Percentiles rank a stretch among this genome's conserved stretches.
Conservation (phyloP, 2,329 filamentous ascomycete genomes). For the Monosporascus sp. region DNA sequence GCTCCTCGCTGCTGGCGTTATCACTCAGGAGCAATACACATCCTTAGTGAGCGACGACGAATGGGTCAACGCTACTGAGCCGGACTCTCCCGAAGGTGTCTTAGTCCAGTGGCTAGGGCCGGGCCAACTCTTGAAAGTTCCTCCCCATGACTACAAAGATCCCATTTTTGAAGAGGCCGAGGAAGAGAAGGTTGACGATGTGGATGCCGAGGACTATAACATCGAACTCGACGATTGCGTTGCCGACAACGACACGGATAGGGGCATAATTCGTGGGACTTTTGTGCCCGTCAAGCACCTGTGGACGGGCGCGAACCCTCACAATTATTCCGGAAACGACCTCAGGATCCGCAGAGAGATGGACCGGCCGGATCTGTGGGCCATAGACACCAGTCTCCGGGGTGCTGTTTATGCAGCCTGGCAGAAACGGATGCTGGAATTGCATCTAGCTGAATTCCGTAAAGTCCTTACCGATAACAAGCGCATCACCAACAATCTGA, state of each 20-base stretch:
- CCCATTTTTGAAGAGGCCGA: slow-evolving; percentile 23
- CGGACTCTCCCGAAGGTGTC: slow-evolving; percentile 19
- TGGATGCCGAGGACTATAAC: slow-evolving; percentile 49
- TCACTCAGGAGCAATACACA: slow-evolving; percentile 58
- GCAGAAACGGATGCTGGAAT: slow-evolving; percentile 47
- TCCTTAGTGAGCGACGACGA: slow-evolving; percentile 50
- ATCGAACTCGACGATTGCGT: slow-evolving; percentile 30
- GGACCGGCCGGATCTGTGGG: slow-evolving; percentile 52
- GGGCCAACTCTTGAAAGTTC: slow-evolving; percentile 36
- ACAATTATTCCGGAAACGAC: slow-evolving; percentile 15
- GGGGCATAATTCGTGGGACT: slow-evolving; percentile 39
- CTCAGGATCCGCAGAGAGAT: slow-evolving; percentile 29
- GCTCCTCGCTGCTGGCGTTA: slow-evolving; percentile 50
- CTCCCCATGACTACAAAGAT: slow-evolving; percentile 12
- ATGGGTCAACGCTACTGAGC: slow-evolving; percentile 19
- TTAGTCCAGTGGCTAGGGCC: slow-evolving; percentile 54
- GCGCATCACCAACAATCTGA: slow-evolving; percentile 44
- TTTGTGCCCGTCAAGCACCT: slow-evolving; percentile 38
- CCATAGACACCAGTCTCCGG: slow-evolving; percentile 50
- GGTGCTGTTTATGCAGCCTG: slow-evolving; percentile 64
- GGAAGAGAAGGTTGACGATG: slow-evolving; percentile 51
- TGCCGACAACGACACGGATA: slow-evolving; percentile 29
- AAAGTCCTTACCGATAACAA: slow-evolving; percentile 45
- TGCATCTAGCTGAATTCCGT: slow-evolving; percentile 43
- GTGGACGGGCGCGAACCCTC: slow-evolving; percentile 30